These are phyloP conservation scores for Pythium phragmiticola DNA, from an alignment of 352 stramenopile species.

Conservation along the genomic window DNA sequence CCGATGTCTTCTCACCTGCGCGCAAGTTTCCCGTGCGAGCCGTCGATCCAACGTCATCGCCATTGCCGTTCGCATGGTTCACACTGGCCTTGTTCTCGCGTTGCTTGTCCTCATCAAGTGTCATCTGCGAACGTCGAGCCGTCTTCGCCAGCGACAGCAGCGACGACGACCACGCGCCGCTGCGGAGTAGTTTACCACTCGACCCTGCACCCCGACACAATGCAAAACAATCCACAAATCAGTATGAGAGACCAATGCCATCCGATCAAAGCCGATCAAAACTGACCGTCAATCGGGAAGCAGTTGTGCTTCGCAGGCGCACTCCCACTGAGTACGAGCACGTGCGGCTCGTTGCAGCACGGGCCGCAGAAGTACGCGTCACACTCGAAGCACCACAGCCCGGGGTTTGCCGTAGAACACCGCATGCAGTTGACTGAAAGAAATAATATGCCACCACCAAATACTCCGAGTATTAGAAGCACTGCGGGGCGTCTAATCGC, in stretches of 20 bases:
- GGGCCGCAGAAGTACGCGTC: conserved; percentile 59
- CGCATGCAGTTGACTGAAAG: conserved; percentile 41
- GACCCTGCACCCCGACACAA: conserved; percentile 15
- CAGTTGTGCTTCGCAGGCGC: conserved; percentile 40
- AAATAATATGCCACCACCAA: too few relatives aligned
- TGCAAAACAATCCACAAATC: not conserved
- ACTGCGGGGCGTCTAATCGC: not conserved
- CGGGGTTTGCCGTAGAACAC: conserved; percentile 36
- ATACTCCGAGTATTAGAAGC: too few relatives aligned
- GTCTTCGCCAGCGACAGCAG: conserved; percentile 37
- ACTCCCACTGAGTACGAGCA: conserved; percentile 38
- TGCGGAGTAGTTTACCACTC: conserved; percentile 46
- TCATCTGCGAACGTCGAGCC: conserved; percentile 4
- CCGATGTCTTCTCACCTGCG: conserved; percentile 3
- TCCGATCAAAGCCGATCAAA: not conserved
- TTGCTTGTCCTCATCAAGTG: conserved; percentile 1
- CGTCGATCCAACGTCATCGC: not conserved
- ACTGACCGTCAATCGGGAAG: conserved; percentile 48
- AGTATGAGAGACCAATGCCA: not conserved
- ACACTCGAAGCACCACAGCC: conserved; percentile 69
- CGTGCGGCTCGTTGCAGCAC: conserved; percentile 55
- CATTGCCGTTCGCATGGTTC: not conserved
- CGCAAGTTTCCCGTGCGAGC: conserved; percentile 1
- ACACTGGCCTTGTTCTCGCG: not conserved
- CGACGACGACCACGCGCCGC: conserved; percentile 43